These are phyloP conservation scores for Rhizopogon vesiculosus DNA, from an alignment of 768 basidiomycete genomes.

Conservation along the genomic window DNA sequence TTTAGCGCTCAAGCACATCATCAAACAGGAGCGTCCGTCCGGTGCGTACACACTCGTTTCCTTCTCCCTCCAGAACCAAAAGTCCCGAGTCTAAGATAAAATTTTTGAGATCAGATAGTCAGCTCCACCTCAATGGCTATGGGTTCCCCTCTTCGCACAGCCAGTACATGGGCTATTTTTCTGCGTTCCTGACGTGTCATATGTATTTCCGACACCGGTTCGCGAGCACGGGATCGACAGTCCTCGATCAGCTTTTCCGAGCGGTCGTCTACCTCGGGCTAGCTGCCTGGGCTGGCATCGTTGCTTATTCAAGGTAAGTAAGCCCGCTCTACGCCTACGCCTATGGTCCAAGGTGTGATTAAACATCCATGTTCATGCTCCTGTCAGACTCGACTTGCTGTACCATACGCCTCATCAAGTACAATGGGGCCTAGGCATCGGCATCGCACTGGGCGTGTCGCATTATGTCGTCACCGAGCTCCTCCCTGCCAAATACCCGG, in stretches of 20 bases:
- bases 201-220: constrained; percentile 68
- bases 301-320: constrained; percentile 76
- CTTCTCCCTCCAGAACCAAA: no score
- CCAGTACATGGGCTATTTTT: constrained; percentile 88
- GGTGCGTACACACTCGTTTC: constrained; percentile 34
- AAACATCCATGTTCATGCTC: background rate
- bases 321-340: constrained; percentile 6
- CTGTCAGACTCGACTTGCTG: constrained; percentile 54
- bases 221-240: constrained; percentile 40
- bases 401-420: constrained; percentile 77
- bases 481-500: constrained; percentile 50
- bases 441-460: constrained; percentile 44
- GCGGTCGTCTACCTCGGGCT: constrained; percentile 44
- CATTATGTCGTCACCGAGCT: constrained; percentile 57
- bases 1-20: constrained; percentile 56
- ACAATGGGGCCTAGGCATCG: constrained; percentile 69
- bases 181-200: constrained; percentile 72
- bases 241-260: constrained; percentile 52
- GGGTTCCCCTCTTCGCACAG: constrained; percentile 89
- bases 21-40: constrained; percentile 67
- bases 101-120: constrained; percentile 10
- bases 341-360: background rate
- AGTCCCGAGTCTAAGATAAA: background rate
- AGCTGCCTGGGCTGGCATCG: constrained; percentile 51
- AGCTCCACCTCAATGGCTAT: constrained; percentile 51